A percentile compares a stretch with the other conserved stretches of the same genome.
Evolutionary conservation across 164 flowering plant genomes (phyloP).

Genomic region (Vitis amurensis): DNA sequence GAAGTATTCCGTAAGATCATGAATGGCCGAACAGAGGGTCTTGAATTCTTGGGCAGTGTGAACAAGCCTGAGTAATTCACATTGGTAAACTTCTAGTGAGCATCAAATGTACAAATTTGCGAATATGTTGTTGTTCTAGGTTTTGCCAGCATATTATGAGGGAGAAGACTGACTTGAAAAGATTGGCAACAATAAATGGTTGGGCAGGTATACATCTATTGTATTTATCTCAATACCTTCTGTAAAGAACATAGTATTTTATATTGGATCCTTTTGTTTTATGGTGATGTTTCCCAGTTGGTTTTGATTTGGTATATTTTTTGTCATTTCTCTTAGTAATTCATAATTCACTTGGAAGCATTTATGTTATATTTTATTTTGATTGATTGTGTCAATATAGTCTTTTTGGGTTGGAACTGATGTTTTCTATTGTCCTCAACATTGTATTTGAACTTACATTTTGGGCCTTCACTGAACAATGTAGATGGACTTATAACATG

Average conservation of each 20-base stretch:
- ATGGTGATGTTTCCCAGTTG: too few species aligned
- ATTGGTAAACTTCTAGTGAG: slow-evolving; percentile 2
- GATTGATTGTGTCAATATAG: too few species aligned
- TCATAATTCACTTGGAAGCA: too few species aligned
- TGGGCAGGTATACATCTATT: not conserved
- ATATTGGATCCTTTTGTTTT: too few species aligned
- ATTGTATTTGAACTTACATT: too few species aligned
- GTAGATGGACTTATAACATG: too few species aligned
- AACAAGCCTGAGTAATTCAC: slow-evolving; percentile 12
- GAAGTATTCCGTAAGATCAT: slow-evolving; percentile 48
- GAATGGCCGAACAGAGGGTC: slow-evolving; percentile 45
- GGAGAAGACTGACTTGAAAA: not conserved
- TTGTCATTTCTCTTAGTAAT: too few species aligned
- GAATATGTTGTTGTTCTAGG: slow-evolving; percentile 3
- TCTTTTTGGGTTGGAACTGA: too few species aligned
- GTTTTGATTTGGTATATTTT: too few species aligned
- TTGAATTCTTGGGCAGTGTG: slow-evolving; percentile 31
- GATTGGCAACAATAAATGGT: not conserved
- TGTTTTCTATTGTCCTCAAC: too few species aligned
- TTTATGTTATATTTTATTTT: too few species aligned
- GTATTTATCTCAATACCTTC: slow-evolving; percentile 1
- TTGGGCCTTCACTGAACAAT: too few species aligned
- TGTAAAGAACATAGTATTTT: slow-evolving; percentile 9
- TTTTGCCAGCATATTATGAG: slow-evolving; percentile 1
- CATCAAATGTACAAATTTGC: slow-evolving; percentile 13